Base-by-base conservation (phyloP, 192 early-diverging fungal genomes). In the Podila minutissima region DNA sequence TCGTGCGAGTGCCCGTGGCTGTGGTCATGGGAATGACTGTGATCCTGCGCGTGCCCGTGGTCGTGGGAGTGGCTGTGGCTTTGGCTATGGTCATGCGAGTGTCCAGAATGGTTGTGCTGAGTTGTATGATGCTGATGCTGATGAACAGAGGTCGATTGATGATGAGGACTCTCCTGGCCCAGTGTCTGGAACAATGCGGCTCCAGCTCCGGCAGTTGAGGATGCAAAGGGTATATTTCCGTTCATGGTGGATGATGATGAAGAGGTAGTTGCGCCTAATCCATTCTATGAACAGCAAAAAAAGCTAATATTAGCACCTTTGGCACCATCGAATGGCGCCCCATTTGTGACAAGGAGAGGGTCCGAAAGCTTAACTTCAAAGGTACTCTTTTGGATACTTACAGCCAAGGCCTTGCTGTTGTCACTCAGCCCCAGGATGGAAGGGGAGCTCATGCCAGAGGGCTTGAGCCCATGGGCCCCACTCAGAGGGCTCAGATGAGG, bases 141-240 rank as follows among this genome's bases (percentile, higher is more conserved):
- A 55, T 55, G 53, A 55, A 26, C 53, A 55, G 20, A 26, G 24
- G 13, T 55, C 17, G 20, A 26, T 22, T 55, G 53, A 55, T 55
- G 53, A 55, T 55, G 53, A 53, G 20, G 50, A 53, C 50, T 53
- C 53, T 55, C 53, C 20, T 55, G 53, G 53, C 24, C 53, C 5
- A 55, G 31, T 17, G 26, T 17, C 59, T 33, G 26, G 31, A 61
- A 33, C 26, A 61, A 31, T 19, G 59, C 59, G 59, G 59, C 29
- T 33, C 22, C 59, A 17, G 26, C 59, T 32, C 22, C 26, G 59
- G 63, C 58, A 33, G 49, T 37, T 38, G 74, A 70, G 64, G 75
- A 71, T 13, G 69, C 41, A 71, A 71, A 71, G 69, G 75, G 75
- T 78, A 78, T 78, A 71, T 71, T 62, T 66, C 75, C 75, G n/a